Conservation (phyloP, 768 basidiomycete genomes). For the Serendipita indica region DNA sequence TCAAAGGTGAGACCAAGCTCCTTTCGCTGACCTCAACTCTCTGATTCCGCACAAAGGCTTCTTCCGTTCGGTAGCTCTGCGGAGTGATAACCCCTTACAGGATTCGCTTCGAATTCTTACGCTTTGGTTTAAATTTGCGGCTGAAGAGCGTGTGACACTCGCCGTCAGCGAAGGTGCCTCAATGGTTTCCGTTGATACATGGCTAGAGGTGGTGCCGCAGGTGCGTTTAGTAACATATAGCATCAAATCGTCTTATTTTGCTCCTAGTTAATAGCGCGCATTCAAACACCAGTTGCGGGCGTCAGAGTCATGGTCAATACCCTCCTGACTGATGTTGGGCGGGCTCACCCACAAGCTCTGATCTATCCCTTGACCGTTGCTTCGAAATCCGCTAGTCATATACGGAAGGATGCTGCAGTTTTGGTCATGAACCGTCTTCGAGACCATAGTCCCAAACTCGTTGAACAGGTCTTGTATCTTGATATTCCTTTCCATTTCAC, state of each 20-base stretch:
- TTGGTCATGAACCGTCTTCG: slow-evolving; percentile 85
- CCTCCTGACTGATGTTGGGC: slow-evolving; percentile 82
- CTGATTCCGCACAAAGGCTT: slow-evolving; percentile 40
- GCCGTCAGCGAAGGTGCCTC: slow-evolving; percentile 80
- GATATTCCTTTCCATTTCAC: neutral
- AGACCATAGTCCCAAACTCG: slow-evolving; percentile 76
- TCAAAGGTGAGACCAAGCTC: slow-evolving; percentile 46
- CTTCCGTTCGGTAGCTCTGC: slow-evolving; percentile 85
- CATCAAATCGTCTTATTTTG: neutral
- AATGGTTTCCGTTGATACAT: slow-evolving; percentile 87
- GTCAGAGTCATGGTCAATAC: slow-evolving; percentile 82
- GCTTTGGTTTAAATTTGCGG: slow-evolving; percentile 96
- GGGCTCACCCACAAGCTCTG: slow-evolving; percentile 91
- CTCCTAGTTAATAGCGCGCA: slow-evolving; percentile 85
- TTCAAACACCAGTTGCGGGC: slow-evolving; percentile 81
- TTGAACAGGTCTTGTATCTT: slow-evolving; percentile 52
- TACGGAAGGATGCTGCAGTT: slow-evolving; percentile 68
- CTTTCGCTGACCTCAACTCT: neutral
- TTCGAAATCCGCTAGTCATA: slow-evolving; percentile 78
- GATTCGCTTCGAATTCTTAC: slow-evolving; percentile 88
- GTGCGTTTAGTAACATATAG: slow-evolving; percentile 27
- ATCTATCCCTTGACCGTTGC: slow-evolving; percentile 95
- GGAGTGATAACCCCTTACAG: slow-evolving; percentile 81
- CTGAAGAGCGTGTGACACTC: slow-evolving; percentile 74
- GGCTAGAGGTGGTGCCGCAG: slow-evolving; percentile 98